A percentile compares a stretch with the other conserved stretches of the same genome.
Conservation (phyloP, 768 basidiomycete species). For the Paxillus ammoniavirescens region DNA sequence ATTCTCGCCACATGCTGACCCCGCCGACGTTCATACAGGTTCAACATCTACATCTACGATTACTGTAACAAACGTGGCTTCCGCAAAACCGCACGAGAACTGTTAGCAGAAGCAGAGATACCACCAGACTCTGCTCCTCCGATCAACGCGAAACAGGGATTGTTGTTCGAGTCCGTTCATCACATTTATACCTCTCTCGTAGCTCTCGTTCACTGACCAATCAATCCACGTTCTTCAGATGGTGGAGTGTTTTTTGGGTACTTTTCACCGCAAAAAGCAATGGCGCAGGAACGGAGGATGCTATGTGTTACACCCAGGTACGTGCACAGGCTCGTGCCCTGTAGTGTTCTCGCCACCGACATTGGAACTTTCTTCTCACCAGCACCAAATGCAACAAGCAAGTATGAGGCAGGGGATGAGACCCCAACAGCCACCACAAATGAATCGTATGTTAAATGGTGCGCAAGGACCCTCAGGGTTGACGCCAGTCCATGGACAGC, state of each 20-base stretch:
- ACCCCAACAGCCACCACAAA: slow-evolving; percentile 29
- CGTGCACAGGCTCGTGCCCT: slow-evolving; percentile 21
- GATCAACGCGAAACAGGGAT: slow-evolving; percentile 80
- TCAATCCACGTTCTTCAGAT: slow-evolving; percentile 41
- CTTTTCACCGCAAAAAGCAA: slow-evolving; percentile 79
- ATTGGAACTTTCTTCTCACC: not conserved
- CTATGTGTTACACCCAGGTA: slow-evolving; percentile 69
- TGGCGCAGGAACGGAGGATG: slow-evolving; percentile 64
- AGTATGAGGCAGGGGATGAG: slow-evolving; percentile 32
- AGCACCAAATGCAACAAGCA: slow-evolving; percentile 38
- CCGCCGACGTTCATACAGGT: slow-evolving; percentile 46
- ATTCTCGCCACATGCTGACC: slow-evolving; percentile 2
- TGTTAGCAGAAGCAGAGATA: slow-evolving; percentile 66
- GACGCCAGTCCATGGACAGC: slow-evolving; percentile 13
- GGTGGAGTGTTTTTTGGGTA: slow-evolving; percentile 92
- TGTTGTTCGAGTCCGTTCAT: slow-evolving; percentile 71
- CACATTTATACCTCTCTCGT: not conserved
- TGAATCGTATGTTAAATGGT: slow-evolving; percentile 34
- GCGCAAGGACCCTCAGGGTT: slow-evolving; percentile 20
- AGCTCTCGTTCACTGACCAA: not conserved
- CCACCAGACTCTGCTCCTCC: slow-evolving; percentile 62
- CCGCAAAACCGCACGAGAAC: slow-evolving; percentile 65
- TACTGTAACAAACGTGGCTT: slow-evolving; percentile 83
- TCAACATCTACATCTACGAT: slow-evolving; percentile 87
- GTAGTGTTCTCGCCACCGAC: slow-evolving; percentile 12